Percentiles rank a stretch among this genome's conserved stretches.
phyloP scores from a whole-genome alignment of 1,139 yeast species.

The Magnusiomyces suaveolens region DNA sequence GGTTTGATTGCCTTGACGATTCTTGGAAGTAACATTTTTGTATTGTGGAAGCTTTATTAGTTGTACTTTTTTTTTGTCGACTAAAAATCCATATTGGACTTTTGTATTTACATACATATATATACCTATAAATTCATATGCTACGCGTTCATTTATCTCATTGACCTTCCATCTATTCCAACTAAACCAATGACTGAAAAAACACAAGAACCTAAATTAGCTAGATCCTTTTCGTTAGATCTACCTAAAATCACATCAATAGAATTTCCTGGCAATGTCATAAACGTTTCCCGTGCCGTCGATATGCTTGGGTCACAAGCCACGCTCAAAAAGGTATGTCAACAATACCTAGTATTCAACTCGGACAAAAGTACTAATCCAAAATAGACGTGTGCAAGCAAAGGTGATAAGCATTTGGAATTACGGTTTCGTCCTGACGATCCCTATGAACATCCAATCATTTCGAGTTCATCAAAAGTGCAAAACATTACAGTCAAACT shows the following conservation, averaged over 20 bases:
- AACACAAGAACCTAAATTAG: slow-evolving; percentile 8
- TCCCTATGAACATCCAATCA: slow-evolving; percentile 74
- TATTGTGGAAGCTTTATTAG: background rate
- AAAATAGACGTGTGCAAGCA: slow-evolving; percentile 28
- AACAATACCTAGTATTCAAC: slow-evolving; percentile 25
- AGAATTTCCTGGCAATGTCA: slow-evolving; percentile 72
- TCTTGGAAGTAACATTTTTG: background rate
- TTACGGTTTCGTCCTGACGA: slow-evolving; percentile 54
- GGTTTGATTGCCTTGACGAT: background rate
- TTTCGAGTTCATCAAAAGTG: slow-evolving; percentile 37
- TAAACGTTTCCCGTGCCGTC: slow-evolving; percentile 54
- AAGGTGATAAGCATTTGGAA: slow-evolving; percentile 43
- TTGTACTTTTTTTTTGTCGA: no score
- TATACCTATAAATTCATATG: no score
- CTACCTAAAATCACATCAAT: slow-evolving; percentile 30
- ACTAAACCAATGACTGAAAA: background rate
- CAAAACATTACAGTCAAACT: slow-evolving; percentile 65
- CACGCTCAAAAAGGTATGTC: slow-evolving; percentile 29
- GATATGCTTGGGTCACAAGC: slow-evolving; percentile 68
- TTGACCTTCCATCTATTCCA: no score
- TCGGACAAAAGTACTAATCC: no score
- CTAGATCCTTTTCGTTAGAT: slow-evolving; percentile 20
- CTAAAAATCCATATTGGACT: no score
- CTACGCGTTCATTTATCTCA: no score
- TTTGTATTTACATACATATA: no score